Conservation (phyloP, 305 asterid genomes). For the Striga hermonthica region DNA sequence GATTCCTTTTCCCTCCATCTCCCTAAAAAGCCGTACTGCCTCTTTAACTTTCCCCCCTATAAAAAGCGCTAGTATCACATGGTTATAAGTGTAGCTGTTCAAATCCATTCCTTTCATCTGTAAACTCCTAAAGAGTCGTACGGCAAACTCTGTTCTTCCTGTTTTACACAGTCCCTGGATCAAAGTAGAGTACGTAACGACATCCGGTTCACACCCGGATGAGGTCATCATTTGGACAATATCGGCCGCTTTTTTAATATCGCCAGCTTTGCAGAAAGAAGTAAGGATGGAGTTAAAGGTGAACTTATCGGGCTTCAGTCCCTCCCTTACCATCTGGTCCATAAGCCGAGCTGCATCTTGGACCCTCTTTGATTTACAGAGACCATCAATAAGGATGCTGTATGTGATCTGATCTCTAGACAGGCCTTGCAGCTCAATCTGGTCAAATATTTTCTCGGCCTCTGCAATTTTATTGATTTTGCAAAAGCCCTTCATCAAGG, state of each 20-base stretch:
- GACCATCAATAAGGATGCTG: slow-evolving; percentile 85
- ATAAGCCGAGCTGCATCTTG: slow-evolving; percentile 87
- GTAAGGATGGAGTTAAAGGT: slow-evolving; percentile 75
- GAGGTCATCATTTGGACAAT: slow-evolving; percentile 72
- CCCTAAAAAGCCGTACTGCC: slow-evolving; percentile 78
- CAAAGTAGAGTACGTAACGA: slow-evolving; percentile 73
- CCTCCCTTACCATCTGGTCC: slow-evolving; percentile 92
- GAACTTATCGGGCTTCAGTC: slow-evolving; percentile 70
- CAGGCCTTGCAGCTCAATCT: slow-evolving; percentile 79
- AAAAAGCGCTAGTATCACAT: slow-evolving; percentile 67
- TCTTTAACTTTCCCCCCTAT: slow-evolving; percentile 52
- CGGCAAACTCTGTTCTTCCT: slow-evolving; percentile 63
- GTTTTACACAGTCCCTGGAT: slow-evolving; percentile 85
- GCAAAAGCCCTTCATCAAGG: slow-evolving; percentile 77
- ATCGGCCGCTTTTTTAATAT: slow-evolving; percentile 78
- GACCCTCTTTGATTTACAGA: slow-evolving; percentile 59
- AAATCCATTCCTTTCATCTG: slow-evolving; percentile 83
- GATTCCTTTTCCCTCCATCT: slow-evolving; percentile 76
- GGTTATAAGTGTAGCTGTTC: slow-evolving; percentile 77
- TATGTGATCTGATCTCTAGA: slow-evolving; percentile 69
- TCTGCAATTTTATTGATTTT: slow-evolving; percentile 61
- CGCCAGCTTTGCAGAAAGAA: slow-evolving; percentile 74
- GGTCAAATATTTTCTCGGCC: slow-evolving; percentile 85
- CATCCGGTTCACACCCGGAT: slow-evolving; percentile 79
- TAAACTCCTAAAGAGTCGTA: slow-evolving; percentile 63